A percentile compares a stretch with the other conserved stretches of the same genome.
These are phyloP conservation scores for Naegleria fowleri DNA, from an alignment of 208 protist species.

Conservation along the genomic window DNA sequence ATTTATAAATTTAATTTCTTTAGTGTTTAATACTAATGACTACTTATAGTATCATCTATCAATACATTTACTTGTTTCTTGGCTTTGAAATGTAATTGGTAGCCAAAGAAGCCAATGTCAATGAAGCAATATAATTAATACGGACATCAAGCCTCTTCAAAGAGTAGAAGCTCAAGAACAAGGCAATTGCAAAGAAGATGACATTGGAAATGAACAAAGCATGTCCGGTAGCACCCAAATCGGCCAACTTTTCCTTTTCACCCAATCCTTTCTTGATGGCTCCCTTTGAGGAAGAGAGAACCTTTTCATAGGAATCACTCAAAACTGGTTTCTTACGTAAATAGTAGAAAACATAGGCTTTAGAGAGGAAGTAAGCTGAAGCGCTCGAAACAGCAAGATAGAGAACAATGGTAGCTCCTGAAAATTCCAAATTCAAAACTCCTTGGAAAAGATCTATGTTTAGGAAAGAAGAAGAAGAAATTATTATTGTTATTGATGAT, in stretches of 20 bases:
- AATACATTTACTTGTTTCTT: neutral
- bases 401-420: neutral
- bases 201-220: constrained; percentile 8
- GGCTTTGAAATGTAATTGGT: neutral
- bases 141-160: constrained; percentile 14
- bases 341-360: neutral
- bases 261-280: neutral
- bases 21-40: neutral
- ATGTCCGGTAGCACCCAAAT: constrained; percentile 1
- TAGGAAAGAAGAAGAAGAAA: neutral
- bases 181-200: neutral
- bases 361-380: neutral
- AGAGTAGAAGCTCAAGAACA: constrained; percentile 7
- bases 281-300: neutral
- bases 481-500: neutral
- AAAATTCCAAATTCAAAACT: constrained; percentile 1
- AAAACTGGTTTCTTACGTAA: neutral
- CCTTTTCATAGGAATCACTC: neutral
- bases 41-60: too few relatives aligned
- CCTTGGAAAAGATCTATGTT: constrained; percentile 25
- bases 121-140: constrained; percentile 12
- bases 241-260: neutral
- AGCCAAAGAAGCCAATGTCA: neutral
- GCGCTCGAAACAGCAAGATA: neutral
- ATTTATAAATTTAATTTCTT: neutral